Conservation (phyloP, 163 green algal genomes). For the Prototheca wickerhamii region DNA sequence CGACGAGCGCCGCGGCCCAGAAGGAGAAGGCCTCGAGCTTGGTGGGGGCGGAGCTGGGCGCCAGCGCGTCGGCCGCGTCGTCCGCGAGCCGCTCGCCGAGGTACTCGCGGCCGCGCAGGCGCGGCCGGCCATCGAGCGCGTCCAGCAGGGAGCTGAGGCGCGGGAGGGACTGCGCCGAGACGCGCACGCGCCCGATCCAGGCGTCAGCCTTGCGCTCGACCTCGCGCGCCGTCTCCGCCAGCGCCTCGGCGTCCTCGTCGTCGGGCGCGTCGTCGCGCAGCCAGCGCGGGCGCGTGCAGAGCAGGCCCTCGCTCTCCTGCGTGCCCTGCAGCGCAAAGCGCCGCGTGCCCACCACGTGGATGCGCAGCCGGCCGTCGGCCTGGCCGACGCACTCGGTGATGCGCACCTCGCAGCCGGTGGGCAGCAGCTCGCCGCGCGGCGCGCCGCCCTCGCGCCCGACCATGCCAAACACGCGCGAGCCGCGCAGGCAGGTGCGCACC, state of each 20-base stretch:
- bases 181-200: conserved; percentile 22
- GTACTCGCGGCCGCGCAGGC: too few species aligned
- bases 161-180: not conserved
- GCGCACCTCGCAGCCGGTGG: conserved; percentile 53
- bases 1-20: not conserved
- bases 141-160: not conserved
- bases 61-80: too few species aligned
- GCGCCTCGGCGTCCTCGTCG: conserved; percentile 5
- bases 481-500: conserved; percentile 68
- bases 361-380: conserved; percentile 62
- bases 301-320: conserved; percentile 23
- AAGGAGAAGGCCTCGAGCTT: not conserved
- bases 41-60: too few species aligned
- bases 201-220: conserved; percentile 21
- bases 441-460: conserved; percentile 8
- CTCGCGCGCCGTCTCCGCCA: conserved; percentile 1
- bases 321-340: conserved; percentile 25
- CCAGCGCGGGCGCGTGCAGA: conserved; percentile 12
- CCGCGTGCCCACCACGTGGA: conserved; percentile 53
- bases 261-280: conserved; percentile 2
- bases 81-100: too few species aligned
- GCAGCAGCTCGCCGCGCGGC: conserved; percentile 3
- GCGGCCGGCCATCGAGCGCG: not conserved
- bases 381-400: conserved; percentile 64
- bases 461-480: conserved; percentile 68